A percentile compares a stretch with the other conserved stretches of the same genome.
Conservation (phyloP, 768 basidiomycete species). For the Termitomyces sp. region DNA sequence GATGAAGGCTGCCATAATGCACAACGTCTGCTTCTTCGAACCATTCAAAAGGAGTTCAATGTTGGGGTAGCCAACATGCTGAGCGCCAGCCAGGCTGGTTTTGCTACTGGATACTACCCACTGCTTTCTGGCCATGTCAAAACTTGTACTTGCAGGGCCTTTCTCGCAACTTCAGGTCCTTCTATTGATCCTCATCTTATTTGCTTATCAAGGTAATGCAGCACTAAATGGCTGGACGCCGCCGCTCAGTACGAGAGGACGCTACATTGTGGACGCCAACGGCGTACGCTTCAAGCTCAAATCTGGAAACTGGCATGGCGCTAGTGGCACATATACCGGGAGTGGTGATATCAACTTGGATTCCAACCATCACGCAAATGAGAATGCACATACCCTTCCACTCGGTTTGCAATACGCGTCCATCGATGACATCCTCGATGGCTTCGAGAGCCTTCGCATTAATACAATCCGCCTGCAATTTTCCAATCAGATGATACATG, state of each 20-base stretch:
- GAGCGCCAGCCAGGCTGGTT: background rate
- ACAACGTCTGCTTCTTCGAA: background rate
- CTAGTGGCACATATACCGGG: constrained; percentile 14
- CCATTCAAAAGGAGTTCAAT: background rate
- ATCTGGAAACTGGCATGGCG: constrained; percentile 13
- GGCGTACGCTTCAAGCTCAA: constrained; percentile 13
- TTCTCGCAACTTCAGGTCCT: background rate
- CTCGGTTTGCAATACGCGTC: constrained; percentile 9
- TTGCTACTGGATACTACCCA: background rate
- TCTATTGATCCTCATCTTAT: background rate
- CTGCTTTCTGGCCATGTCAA: background rate
- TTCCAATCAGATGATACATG: constrained; percentile 16
- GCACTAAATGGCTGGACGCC: constrained; percentile 8
- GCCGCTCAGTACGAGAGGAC: constrained; percentile 13
- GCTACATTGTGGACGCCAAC: constrained; percentile 12
- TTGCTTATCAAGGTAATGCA: background rate
- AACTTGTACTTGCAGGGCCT: background rate
- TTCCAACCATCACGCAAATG: constrained; percentile 8
- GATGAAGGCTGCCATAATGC: background rate
- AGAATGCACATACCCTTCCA: constrained; percentile 13
- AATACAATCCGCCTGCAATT: constrained; percentile 12
- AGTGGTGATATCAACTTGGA: constrained; percentile 12
- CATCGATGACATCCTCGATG: constrained; percentile 7
- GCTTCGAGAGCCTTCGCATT: constrained; percentile 10
- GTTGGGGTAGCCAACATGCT: background rate